phyloP scores from a whole-genome alignment of 2,329 filamentous ascomycete species.

The Cryphonectria nitschkei region DNA sequence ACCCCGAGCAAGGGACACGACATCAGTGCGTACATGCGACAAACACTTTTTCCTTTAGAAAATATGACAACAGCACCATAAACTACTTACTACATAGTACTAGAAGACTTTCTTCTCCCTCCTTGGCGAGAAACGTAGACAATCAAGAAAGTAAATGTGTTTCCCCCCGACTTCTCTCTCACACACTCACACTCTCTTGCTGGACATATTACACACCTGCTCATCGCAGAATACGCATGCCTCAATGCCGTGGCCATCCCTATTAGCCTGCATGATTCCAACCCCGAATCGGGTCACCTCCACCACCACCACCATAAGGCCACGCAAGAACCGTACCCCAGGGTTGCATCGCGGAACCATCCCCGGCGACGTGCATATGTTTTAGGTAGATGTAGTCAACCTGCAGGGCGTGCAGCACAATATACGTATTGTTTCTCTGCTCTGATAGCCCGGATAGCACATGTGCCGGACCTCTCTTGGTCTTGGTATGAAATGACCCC shows the following conservation, averaged over 20 bases:
- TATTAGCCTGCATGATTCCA: neutral
- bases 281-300: neutral
- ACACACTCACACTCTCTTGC: no score
- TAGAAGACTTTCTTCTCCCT: neutral
- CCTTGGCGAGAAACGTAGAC: neutral
- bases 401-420: neutral
- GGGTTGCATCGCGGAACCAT: neutral
- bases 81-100: neutral
- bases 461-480: neutral
- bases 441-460: neutral
- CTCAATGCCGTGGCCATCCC: neutral
- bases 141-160: neutral
- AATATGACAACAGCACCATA: neutral
- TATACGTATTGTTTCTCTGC: no score
- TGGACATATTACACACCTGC: neutral
- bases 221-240: neutral
- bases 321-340: neutral
- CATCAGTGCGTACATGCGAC: neutral
- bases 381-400: neutral
- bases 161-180: neutral
- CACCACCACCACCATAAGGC: neutral
- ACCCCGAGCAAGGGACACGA: neutral
- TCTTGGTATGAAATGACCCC: no score
- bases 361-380: neutral
- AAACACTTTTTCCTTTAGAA: neutral